Percentiles rank a stretch among this genome's conserved stretches.
These are phyloP conservation scores for Musa acuminata DNA, from an alignment of 176 grass and related monocot species.

Conservation along the genomic window DNA sequence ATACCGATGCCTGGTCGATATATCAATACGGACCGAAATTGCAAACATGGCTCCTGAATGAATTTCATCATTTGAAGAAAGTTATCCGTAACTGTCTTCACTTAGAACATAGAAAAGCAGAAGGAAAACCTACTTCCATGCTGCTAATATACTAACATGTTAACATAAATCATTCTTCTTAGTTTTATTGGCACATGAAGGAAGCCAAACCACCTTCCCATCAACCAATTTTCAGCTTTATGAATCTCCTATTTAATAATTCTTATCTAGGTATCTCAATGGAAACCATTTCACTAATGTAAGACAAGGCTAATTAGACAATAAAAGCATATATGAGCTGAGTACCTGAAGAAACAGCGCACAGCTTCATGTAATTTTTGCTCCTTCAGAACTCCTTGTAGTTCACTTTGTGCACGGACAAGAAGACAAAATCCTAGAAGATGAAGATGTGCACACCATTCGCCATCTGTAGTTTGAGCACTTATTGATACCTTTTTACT, in stretches of 20 bases:
- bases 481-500: slow-evolving; percentile 37
- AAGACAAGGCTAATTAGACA: neutral
- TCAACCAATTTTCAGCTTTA: no score
- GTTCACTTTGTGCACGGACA: slow-evolving; percentile 54
- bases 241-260: neutral
- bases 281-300: neutral
- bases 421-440: slow-evolving; percentile 87
- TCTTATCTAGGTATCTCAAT: slow-evolving; percentile 2
- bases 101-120: no score
- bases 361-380: slow-evolving; percentile 72
- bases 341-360: slow-evolving; percentile 81
- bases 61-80: no score
- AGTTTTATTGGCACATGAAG: no score
- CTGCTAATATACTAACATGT: no score
- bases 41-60: no score
- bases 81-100: no score
- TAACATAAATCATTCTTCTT: no score
- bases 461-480: slow-evolving; percentile 35
- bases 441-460: slow-evolving; percentile 55
- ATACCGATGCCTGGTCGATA: no score
- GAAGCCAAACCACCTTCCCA: no score
- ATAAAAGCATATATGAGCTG: neutral
- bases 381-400: slow-evolving; percentile 59
- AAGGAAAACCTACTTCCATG: no score
- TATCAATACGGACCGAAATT: no score